A percentile compares a stretch with the other conserved stretches of the same genome.
Evolutionary conservation across 2,329 filamentous ascomycete species (phyloP).

Genomic region (Trichoderma simmonsii): DNA sequence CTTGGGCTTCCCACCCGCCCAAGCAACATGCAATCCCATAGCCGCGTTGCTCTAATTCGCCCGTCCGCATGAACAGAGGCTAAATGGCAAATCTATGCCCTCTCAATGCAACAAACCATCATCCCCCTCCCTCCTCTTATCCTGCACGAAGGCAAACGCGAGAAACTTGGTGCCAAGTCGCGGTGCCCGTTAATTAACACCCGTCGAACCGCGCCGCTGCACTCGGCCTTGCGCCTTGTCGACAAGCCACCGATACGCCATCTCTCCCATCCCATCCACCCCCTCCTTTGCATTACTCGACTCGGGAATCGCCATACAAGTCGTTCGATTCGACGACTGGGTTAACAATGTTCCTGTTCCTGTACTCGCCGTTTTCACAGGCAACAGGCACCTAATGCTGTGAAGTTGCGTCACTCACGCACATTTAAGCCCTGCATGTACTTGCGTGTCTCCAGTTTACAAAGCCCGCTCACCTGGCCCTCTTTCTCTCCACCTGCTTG

Average conservation of each 20-base stretch:
- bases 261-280: background rate
- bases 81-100: background rate
- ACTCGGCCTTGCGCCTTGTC: background rate
- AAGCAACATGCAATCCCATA: slow-evolving; percentile 8
- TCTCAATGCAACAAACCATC: background rate
- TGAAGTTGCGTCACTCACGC: background rate
- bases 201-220: background rate
- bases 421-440: background rate
- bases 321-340: background rate
- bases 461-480: background rate
- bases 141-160: background rate
- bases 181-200: background rate
- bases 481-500: background rate
- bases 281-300: background rate
- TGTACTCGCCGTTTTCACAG: background rate
- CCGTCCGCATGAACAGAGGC: background rate
- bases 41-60: background rate
- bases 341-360: background rate
- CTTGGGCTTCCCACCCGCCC: background rate
- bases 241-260: background rate
- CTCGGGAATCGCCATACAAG: background rate
- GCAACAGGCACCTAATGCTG: background rate
- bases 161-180: background rate
- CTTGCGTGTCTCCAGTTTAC: background rate
- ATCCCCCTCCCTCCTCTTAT: background rate